Evolutionary conservation across 2,329 filamentous ascomycete species (phyloP).

Genomic region (Arthrobotrys pseudoclavata): DNA sequence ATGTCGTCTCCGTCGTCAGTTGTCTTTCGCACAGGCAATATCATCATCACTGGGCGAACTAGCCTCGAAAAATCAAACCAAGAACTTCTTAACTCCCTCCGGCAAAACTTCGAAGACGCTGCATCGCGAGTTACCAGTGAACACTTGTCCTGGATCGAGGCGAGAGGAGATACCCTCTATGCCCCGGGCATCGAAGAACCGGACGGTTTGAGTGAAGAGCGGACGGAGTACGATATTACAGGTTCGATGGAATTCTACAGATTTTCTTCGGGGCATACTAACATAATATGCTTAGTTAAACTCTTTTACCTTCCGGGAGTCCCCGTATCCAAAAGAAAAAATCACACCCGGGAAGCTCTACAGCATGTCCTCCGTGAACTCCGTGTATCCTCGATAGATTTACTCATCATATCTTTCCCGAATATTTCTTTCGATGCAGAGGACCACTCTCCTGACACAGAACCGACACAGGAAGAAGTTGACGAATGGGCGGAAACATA

Average conservation of each 20-base stretch:
- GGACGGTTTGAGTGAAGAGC: constrained; percentile 82
- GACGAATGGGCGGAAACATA: constrained; percentile 61
- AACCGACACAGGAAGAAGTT: constrained; percentile 64
- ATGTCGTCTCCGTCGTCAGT: constrained; percentile 64
- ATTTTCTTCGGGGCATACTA: neutral
- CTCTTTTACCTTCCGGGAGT: constrained; percentile 88
- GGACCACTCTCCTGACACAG: constrained; percentile 69
- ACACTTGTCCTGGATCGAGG: constrained; percentile 63
- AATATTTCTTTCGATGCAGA: constrained; percentile 92
- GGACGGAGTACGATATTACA: constrained; percentile 76
- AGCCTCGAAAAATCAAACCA: constrained; percentile 87
- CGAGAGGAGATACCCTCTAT: constrained; percentile 61
- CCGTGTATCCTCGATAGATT: constrained; percentile 80
- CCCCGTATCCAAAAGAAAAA: constrained; percentile 74
- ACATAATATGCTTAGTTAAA: constrained; percentile 73
- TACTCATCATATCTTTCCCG: constrained; percentile 93
- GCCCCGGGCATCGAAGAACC: constrained; percentile 64
- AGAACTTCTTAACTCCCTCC: constrained; percentile 89
- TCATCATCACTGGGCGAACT: constrained; percentile 84
- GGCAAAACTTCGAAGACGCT: constrained; percentile 80
- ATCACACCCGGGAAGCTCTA: constrained; percentile 83
- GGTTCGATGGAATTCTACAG: constrained; percentile 39
- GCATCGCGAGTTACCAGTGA: constrained; percentile 60
- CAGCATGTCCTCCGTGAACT: constrained; percentile 84
- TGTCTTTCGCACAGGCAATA: constrained; percentile 73